Conservation (phyloP, 176 grass and related monocot genomes). For the Ampelocalamus luodianensis region DNA sequence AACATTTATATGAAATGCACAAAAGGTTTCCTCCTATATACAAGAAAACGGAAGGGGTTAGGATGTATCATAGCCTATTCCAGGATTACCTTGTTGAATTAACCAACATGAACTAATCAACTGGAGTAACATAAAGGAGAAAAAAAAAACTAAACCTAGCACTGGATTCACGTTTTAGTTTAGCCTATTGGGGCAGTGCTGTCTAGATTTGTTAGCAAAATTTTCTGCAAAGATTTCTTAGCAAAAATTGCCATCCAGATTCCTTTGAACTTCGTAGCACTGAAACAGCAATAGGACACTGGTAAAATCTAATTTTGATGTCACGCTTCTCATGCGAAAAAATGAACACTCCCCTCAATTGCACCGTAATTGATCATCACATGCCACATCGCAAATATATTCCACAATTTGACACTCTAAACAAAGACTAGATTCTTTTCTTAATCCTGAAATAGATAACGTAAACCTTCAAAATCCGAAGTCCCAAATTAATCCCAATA, state of each 20-base stretch:
- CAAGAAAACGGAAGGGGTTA: neutral
- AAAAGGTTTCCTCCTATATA: neutral
- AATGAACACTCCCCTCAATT: neutral
- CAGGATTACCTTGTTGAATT: slow-evolving; percentile 18
- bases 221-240: too few relatives aligned
- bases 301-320: neutral
- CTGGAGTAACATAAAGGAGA: neutral
- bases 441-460: neutral
- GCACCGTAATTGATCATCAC: neutral
- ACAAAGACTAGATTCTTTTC: neutral
- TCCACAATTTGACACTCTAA: neutral
- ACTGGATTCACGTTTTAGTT: neutral
- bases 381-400: neutral
- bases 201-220: neutral
- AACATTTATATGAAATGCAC: neutral
- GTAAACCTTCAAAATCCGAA: neutral
- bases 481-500: neutral
- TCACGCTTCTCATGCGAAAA: neutral
- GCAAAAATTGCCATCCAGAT: too few relatives aligned
- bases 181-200: neutral
- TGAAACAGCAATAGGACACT: neutral
- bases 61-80: neutral
- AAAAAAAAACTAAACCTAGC: neutral
- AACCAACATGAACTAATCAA: neutral
- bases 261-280: neutral